These are phyloP conservation scores for Ogataea zsoltii DNA, from an alignment of 805 yeast genomes.

Conservation along the genomic window DNA sequence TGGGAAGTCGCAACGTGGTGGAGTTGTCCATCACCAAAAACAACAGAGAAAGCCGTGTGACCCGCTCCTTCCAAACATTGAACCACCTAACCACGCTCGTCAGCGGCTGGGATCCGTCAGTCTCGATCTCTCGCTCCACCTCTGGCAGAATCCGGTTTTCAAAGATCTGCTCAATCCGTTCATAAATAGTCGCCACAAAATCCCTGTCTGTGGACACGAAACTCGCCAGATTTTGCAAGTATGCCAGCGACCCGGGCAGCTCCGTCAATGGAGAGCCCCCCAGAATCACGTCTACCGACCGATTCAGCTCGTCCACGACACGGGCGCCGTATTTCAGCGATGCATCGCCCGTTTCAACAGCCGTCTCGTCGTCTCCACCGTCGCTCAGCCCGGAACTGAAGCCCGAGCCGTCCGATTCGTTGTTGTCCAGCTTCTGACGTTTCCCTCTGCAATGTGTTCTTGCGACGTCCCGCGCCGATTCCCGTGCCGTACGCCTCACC, in stretches of 20 bases:
- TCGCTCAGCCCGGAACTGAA: not conserved
- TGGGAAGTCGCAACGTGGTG: conserved; percentile 11
- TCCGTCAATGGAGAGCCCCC: conserved; percentile 5
- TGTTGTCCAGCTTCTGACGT: conserved; percentile 2
- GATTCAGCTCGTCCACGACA: conserved; percentile 1
- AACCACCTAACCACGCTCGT: conserved; percentile 9
- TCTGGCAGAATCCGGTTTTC: conserved; percentile 11
- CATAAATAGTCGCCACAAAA: conserved; percentile 10
- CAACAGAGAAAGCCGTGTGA: conserved; percentile 9
- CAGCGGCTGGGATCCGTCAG: not conserved
- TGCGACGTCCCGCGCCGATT: not conserved
- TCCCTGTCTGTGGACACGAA: conserved; percentile 11
- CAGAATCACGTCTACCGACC: conserved; percentile 15
- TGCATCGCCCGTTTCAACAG: not conserved
- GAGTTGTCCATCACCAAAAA: conserved; percentile 19
- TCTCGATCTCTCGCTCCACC: conserved; percentile 2
- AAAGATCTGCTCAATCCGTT: conserved; percentile 10
- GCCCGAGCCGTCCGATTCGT: not conserved
- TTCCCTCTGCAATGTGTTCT: conserved; percentile 1
- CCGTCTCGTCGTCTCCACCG: not conserved
- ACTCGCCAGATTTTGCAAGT: conserved; percentile 13
- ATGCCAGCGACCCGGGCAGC: conserved; percentile 13
- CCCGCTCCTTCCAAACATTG: conserved; percentile 16
- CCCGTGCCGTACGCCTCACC: not conserved
- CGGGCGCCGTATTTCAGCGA: not conserved